Percentiles rank a stretch among this genome's conserved stretches.
These are phyloP conservation scores for Biancaea sappan DNA, from an alignment of 306 rosid species.

Conservation along the genomic window DNA sequence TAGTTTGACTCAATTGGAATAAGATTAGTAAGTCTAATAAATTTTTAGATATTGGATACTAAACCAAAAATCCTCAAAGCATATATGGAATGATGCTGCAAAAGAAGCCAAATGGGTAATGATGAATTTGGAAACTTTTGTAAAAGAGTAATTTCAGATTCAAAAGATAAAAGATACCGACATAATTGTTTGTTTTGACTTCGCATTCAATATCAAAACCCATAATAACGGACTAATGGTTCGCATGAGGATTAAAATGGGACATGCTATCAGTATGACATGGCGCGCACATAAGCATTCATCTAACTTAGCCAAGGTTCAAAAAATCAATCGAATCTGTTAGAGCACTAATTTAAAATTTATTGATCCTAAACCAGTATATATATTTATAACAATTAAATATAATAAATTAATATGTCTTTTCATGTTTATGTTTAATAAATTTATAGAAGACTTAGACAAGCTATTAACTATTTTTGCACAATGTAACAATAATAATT, in stretches of 20 bases:
- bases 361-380: too few relatives aligned
- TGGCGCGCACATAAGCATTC: conserved; percentile 34
- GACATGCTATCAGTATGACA: conserved; percentile 33
- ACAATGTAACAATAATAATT: too few relatives aligned
- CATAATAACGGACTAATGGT: conserved; percentile 33
- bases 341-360: too few relatives aligned
- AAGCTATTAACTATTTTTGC: too few relatives aligned
- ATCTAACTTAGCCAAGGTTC: conserved; percentile 11
- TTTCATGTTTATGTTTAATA: too few relatives aligned
- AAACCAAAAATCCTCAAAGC: neutral
- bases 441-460: too few relatives aligned
- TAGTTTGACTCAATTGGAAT: too few relatives aligned
- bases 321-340: too few relatives aligned
- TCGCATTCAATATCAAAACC: conserved; percentile 31
- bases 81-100: neutral
- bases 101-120: conserved; percentile 1
- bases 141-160: conserved; percentile 24
- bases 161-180: conserved; percentile 30
- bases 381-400: too few relatives aligned
- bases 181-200: conserved; percentile 49
- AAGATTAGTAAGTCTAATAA: too few relatives aligned
- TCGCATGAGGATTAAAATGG: conserved; percentile 24
- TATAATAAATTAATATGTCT: too few relatives aligned
- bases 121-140: conserved; percentile 22
- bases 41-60: too few relatives aligned